Conservation (phyloP, 495 filamentous ascomycete genomes). For the Friedmanniomyces simplex region DNA sequence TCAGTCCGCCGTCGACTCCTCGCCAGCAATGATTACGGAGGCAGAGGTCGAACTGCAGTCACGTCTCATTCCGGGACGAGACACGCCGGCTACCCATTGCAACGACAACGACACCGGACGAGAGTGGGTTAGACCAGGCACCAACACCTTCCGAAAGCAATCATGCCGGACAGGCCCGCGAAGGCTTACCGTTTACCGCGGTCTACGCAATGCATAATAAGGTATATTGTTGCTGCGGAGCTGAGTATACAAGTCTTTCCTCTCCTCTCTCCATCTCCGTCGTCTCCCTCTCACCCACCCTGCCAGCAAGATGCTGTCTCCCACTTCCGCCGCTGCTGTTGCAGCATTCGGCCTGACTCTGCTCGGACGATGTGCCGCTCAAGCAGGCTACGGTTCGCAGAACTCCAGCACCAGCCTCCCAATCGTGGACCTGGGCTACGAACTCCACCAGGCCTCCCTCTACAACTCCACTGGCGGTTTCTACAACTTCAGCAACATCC, state of each 20-base stretch:
- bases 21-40: too few relatives aligned
- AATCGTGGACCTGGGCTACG: slow-evolving; percentile 43
- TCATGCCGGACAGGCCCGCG: not conserved
- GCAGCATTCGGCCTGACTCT: not conserved
- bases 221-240: too few relatives aligned
- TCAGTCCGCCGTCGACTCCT: too few relatives aligned
- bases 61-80: not conserved
- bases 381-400: not conserved
- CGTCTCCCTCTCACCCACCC: too few relatives aligned
- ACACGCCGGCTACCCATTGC: not conserved
- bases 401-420: slow-evolving; percentile 23
- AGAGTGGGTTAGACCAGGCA: not conserved
- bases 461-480: slow-evolving; percentile 36
- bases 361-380: not conserved
- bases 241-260: not conserved
- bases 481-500: slow-evolving; percentile 53
- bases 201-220: not conserved
- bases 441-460: slow-evolving; percentile 38
- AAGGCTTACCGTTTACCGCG: not conserved
- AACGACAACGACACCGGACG: not conserved
- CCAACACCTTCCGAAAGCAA: not conserved
- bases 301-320: not conserved
- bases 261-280: not conserved
- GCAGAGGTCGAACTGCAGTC: too few relatives aligned
- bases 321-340: not conserved